Evolutionary conservation across 116 monocot genomes (phyloP).

Genomic region (Papilionanthe hybrid): DNA sequence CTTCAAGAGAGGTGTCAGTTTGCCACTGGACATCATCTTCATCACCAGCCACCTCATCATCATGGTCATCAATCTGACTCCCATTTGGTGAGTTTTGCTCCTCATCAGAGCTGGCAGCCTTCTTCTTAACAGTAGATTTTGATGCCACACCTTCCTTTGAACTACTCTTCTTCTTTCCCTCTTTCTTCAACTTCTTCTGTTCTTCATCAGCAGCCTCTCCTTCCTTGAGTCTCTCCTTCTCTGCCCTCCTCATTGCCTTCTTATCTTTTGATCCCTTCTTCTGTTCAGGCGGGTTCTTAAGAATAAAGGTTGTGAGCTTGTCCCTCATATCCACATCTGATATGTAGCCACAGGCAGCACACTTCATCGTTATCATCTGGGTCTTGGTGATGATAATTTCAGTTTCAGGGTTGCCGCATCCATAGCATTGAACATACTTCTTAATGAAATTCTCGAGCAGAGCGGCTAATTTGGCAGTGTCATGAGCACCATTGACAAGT

Average conservation of each 20-base stretch:
- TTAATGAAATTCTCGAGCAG: slow-evolving; percentile 30
- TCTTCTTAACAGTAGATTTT: slow-evolving; percentile 15
- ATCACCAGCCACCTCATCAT: slow-evolving; percentile 19
- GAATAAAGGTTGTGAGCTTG: slow-evolving; percentile 24
- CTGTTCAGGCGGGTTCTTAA: slow-evolving; percentile 31
- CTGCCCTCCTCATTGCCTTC: slow-evolving; percentile 31
- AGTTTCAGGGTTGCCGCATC: slow-evolving; percentile 27
- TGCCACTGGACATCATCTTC: slow-evolving; percentile 75
- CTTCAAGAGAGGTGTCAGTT: slow-evolving; percentile 73
- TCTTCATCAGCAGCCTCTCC: slow-evolving; percentile 33
- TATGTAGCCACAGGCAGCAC: slow-evolving; percentile 23
- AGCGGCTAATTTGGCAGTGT: slow-evolving; percentile 22
- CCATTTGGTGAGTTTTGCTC: slow-evolving; percentile 29
- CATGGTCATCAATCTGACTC: slow-evolving; percentile 38
- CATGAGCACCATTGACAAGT: slow-evolving; percentile 30
- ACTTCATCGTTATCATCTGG: slow-evolving; percentile 26
- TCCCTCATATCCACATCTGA: slow-evolving; percentile 28
- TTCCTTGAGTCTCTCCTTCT: slow-evolving; percentile 33
- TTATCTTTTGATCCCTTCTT: slow-evolving; percentile 29
- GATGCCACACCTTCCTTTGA: slow-evolving; percentile 3
- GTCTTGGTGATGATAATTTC: slow-evolving; percentile 28
- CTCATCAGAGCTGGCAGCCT: slow-evolving; percentile 29
- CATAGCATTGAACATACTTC: slow-evolving; percentile 30
- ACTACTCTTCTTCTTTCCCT: slow-evolving; percentile 8
- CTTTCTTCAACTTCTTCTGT: slow-evolving; percentile 31